phyloP scores from a whole-genome alignment of 2,329 filamentous ascomycete species.

The Aspergillus pseudotamarii region DNA sequence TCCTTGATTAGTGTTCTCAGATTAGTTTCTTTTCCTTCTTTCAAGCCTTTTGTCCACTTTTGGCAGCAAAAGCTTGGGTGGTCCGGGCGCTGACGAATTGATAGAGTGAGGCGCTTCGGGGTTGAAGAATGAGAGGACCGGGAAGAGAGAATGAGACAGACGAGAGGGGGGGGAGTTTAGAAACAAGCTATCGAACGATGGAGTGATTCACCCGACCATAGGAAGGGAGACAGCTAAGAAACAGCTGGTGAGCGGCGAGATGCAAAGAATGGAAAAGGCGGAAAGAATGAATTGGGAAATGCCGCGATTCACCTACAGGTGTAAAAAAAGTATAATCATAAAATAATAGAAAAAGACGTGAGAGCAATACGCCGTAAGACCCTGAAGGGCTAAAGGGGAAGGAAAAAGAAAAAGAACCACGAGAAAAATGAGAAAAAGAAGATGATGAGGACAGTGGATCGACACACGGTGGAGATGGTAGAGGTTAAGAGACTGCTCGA shows the following conservation, averaged over 20 bases:
- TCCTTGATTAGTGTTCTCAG: neutral
- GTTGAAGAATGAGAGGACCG: slow-evolving; percentile 11
- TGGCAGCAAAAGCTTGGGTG: neutral
- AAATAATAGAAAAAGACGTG: neutral
- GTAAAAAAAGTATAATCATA: neutral
- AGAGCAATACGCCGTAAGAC: slow-evolving; percentile 4
- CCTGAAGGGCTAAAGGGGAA: slow-evolving; percentile 20
- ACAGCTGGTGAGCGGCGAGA: neutral
- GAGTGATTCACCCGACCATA: slow-evolving; percentile 2
- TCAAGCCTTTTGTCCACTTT: neutral
- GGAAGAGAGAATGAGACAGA: neutral
- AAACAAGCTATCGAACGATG: slow-evolving; percentile 14
- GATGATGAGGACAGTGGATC: slow-evolving; percentile 22
- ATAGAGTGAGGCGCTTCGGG: slow-evolving; percentile 8
- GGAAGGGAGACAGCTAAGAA: slow-evolving; percentile 6
- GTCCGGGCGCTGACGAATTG: slow-evolving; percentile 14
- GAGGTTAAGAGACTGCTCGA: slow-evolving; percentile 5
- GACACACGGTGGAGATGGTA: slow-evolving; percentile 23
- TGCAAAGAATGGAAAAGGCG: slow-evolving; percentile 5
- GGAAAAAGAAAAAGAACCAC: slow-evolving; percentile 11
- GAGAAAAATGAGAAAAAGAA: slow-evolving; percentile 8
- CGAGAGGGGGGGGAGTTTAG: slow-evolving; percentile 5
- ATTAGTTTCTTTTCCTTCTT: neutral
- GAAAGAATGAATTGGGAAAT: slow-evolving; percentile 10
- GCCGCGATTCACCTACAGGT: neutral